Base-by-base conservation (phyloP, 1,284 basidiomycete species). In the Xerocomus nothofagi region DNA sequence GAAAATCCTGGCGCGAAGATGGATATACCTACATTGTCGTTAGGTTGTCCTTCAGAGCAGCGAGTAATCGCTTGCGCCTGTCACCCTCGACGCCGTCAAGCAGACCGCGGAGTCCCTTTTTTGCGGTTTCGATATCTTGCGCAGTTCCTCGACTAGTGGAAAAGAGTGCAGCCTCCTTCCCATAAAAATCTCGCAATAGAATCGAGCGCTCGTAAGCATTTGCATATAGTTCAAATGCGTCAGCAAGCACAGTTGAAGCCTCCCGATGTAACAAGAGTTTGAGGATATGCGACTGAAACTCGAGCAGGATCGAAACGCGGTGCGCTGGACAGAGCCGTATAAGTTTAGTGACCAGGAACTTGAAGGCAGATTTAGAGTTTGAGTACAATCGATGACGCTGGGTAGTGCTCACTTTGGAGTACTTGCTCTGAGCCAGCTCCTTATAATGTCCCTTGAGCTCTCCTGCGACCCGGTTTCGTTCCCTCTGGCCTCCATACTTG, bases 291-390 rank as follows among this genome's bases (percentile, higher is more conserved):
- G 80, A 79, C 49, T 89, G 82, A 65, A 94, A 88, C 63, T 92
- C 87, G 30, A 76, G 73, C 37, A 94, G 74, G 53, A 95, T 91
- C 18, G 80, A 75, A 12, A 76, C 61, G 37, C 90, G 85, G 58
- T 90, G 86, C 0, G 80, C 58, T 5, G 88, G 86, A 65, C 88
- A 87, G 31, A 88, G 75, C 23, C 88, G 82, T 58, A 93, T 86
- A 39, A 94, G 78, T 71, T 93, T 94, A 29, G 82, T 80, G 49
- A 93, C 85, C 14, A 95, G 75, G 68, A 93, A 94, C 89, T 92
- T 27, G 34, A 5, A 27, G 15, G 20, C n/a, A 29, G 27, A 15
- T 50, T 48, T 6, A 40, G 36, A 27, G 3, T 2, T 42, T 26
- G 30, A 54, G 29, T 10, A 7, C 5, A 43, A 36, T n/a, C 12